Evolutionary conservation across 179 eudicot species (phyloP), one percentile per base, ranked within the genome.

Genomic region (Pouteria campechiana): DNA sequence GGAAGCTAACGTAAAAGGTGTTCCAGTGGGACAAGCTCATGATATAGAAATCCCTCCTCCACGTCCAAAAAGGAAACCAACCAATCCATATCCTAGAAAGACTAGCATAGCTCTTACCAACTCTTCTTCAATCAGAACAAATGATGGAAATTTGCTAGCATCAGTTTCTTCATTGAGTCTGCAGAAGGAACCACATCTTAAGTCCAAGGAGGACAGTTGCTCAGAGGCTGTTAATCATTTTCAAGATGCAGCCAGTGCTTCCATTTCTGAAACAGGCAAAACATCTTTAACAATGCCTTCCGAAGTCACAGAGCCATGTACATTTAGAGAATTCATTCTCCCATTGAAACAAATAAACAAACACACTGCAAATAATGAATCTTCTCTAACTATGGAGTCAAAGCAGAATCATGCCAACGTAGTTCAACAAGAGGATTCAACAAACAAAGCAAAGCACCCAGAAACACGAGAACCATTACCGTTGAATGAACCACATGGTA

Each of bases 111-210:
- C n/a, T n/a, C n/a, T n/a, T n/a, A n/a, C n/a, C n/a, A n/a, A n/a
- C n/a, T n/a, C n/a, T n/a, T n/a, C n/a, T n/a, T n/a, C n/a, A n/a
- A n/a, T n/a, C n/a, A n/a, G 57, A 68, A 50, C 50, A 50, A 76
- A 74, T 65, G 83, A 76, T 54, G 81, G 70, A 52, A 72, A 65
- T 38, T 50, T 53, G 17, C 49, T 28, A 31, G 41, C 60, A 25
- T 48, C 73, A 29, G 63, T 48, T 50, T 67, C 80, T 68, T 57
- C 76, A 27, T 42, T 50, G 37, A 57, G 43, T 32, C 20, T 72
- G 59, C 90, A 73, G 54, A 78, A 63, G 60, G 77, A 72, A 50
- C 66, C 63, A 27, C 46, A 25, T 30, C 54, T 61, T 28, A 84
- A 90, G 94, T 35, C 33, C 28, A 46, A 52, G 67, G 50, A 44